phyloP scores from a whole-genome alignment of 2,329 filamentous ascomycete species.

The Fusarium graminum region DNA sequence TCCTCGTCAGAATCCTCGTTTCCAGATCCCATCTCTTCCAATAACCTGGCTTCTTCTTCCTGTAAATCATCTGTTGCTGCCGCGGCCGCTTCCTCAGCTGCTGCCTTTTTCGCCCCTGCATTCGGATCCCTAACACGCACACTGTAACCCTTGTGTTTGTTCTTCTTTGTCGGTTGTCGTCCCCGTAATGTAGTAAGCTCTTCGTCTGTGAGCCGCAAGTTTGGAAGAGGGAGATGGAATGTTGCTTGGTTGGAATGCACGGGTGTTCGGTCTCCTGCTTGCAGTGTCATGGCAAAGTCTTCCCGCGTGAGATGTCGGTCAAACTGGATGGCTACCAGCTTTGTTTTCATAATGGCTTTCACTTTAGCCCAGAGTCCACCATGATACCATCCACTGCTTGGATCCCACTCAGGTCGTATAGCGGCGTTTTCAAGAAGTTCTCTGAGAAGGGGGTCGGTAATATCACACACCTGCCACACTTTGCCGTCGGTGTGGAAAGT shows the following conservation, averaged over 20 bases:
- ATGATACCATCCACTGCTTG: conserved; percentile 84
- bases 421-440: conserved; percentile 74
- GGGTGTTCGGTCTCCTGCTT: conserved; percentile 54
- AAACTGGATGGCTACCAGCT: conserved; percentile 77
- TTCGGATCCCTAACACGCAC: conserved; percentile 49
- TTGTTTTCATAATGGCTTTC: conserved; percentile 88
- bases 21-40: conserved; percentile 46
- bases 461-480: conserved; percentile 94
- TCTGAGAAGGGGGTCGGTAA: conserved; percentile 81
- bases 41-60: conserved; percentile 42
- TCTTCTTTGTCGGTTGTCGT: conserved; percentile 53
- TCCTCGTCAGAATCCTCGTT: conserved; percentile 50
- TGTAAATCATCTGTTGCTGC: conserved; percentile 38
- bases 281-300: conserved; percentile 55
- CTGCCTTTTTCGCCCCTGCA: conserved; percentile 33
- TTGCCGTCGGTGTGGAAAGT: conserved; percentile 83
- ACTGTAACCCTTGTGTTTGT: conserved; percentile 55
- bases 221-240: conserved; percentile 53
- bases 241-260: conserved; percentile 50
- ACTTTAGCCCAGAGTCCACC: conserved; percentile 86
- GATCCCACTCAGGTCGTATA: conserved; percentile 70
- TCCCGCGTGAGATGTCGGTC: conserved; percentile 61
- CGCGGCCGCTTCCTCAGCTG: conserved; percentile 33
- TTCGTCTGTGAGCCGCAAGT: conserved; percentile 54
- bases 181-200: conserved; percentile 54